Evolutionary conservation across 164 flowering plant genomes (phyloP), one percentile per base, ranked within the genome.

Genomic region (Umbellularia californica): DNA sequence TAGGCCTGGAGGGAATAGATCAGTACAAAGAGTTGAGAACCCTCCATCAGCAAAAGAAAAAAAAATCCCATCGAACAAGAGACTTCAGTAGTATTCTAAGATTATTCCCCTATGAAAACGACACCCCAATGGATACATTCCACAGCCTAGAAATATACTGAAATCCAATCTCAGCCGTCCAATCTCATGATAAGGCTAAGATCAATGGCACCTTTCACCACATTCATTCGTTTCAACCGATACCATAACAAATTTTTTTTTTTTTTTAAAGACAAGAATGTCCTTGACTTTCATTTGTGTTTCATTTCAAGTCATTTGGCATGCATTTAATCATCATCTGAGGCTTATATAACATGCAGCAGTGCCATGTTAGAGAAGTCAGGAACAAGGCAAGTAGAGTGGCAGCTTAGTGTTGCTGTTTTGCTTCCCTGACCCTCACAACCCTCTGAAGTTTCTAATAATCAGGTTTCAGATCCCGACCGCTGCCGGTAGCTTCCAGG

Each of bases 321-420:
- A 35, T 78, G 25, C 70, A 85, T 85, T 28, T 74, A 27, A 2
- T 14, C 47, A 25, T 67, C 80, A 77, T 84, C 79, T 80, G 28
- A 75, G 51, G 65, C 63, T 70, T 88, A 85, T 85, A 55, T 81
- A 86, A 87, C 67, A 58, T 27, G n/a, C 3, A 19, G 10, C 71
- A 25, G 72, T 27, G 14, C 28, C 25, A 73, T 27, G 13, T 25
- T 9, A 62, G 15, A 23, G 47, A 9, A 69, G 71, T 80, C 81
- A 82, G 80, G 81, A 82, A 80, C 72, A 75, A 76, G 80, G 82
- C 71, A 69, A 73, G 83, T 75, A 74, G 35, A 68, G 70, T 74
- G 66, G 80, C 78, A 72, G 81, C 65, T 70, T 20, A 58, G 50
- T 7, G 75, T 10, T 81, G 76, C 79, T 77, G n/a, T 63, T 68